A percentile compares a stretch with the other conserved stretches of the same genome.
These are phyloP conservation scores for Westerdykella aurantiaca DNA, from an alignment of 2,329 filamentous ascomycete species.

Conservation along the genomic window DNA sequence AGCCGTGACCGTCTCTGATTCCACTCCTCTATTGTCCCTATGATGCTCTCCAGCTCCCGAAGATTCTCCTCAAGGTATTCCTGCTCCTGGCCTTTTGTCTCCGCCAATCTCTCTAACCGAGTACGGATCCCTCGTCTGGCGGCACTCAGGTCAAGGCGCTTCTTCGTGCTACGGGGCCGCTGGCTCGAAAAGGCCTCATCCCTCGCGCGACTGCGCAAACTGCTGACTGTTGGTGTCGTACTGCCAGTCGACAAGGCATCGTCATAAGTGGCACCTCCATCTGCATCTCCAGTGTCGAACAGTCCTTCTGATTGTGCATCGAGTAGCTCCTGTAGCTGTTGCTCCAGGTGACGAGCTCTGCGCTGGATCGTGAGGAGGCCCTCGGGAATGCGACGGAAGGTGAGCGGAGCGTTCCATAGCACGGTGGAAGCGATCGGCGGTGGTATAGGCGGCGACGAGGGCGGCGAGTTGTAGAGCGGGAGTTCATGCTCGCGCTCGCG, in stretches of 20 bases:
- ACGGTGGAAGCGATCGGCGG: constrained; percentile 30
- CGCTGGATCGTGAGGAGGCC: constrained; percentile 48
- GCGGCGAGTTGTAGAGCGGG: constrained; percentile 26
- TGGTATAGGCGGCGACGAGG: constrained; percentile 27
- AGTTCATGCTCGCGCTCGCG: constrained; percentile 28
- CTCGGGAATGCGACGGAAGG: constrained; percentile 27
- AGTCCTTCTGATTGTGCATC: constrained; percentile 58
- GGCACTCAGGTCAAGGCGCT: constrained; percentile 53
- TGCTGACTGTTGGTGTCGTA: constrained; percentile 44
- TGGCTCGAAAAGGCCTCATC: not conserved
- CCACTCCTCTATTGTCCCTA: constrained; percentile 56
- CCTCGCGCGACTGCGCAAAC: constrained; percentile 31
- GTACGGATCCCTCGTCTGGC: constrained; percentile 61
- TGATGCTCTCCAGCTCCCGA: constrained; percentile 50
- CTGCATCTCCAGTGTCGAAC: constrained; percentile 41
- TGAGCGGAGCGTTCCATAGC: constrained; percentile 22
- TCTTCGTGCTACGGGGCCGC: constrained; percentile 38
- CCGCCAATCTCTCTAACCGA: constrained; percentile 58
- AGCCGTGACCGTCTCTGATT: constrained; percentile 52
- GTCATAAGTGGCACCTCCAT: constrained; percentile 31
- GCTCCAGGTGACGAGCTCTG: constrained; percentile 50
- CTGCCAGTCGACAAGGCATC: constrained; percentile 46
- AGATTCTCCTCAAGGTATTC: constrained; percentile 54
- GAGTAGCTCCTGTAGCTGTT: constrained; percentile 53
- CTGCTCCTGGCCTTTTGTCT: constrained; percentile 65